Conservation (phyloP, 1,284 basidiomycete genomes). For the Leccinum solheimii region DNA sequence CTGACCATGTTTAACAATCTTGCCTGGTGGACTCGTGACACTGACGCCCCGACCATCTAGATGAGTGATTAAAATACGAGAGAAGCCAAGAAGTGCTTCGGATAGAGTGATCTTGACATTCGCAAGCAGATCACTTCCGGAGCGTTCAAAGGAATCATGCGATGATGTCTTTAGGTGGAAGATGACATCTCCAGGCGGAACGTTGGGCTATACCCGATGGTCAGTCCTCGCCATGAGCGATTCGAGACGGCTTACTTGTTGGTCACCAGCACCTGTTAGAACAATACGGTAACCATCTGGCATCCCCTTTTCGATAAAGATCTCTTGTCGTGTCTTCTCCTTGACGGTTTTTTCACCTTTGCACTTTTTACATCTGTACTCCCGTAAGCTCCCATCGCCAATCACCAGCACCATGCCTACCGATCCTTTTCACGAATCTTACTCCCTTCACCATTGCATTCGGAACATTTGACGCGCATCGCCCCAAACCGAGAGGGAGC, state of each 20-base stretch:
- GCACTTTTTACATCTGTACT: constrained; percentile 88
- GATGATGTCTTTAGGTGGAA: constrained; percentile 73
- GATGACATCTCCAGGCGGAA: constrained; percentile 85
- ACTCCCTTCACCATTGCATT: constrained; percentile 80
- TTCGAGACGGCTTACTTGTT: constrained; percentile 57
- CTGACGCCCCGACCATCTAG: constrained; percentile 87
- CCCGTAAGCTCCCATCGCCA: constrained; percentile 3
- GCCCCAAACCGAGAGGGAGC: constrained; percentile 51
- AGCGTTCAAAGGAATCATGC: constrained; percentile 81
- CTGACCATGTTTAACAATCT: constrained; percentile 73
- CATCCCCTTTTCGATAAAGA: constrained; percentile 89
- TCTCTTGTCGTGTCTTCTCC: constrained; percentile 87
- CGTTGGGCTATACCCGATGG: constrained; percentile 58
- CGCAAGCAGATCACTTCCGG: constrained; percentile 75
- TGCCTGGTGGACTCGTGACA: constrained; percentile 69
- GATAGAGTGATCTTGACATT: constrained; percentile 85
- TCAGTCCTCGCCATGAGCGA: constrained; percentile 1
- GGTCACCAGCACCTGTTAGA: constrained; percentile 87
- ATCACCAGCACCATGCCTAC: constrained; percentile 40
- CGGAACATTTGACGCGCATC: constrained; percentile 62
- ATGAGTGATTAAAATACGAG: constrained; percentile 83
- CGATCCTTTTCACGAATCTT: constrained; percentile 87
- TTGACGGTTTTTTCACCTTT: constrained; percentile 84
- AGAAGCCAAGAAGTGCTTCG: constrained; percentile 89
- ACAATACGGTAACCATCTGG: constrained; percentile 83